Evolutionary conservation across 1,139 yeast species (phyloP), one percentile per base, ranked within the genome.

Genomic region (Candida sp.): DNA sequence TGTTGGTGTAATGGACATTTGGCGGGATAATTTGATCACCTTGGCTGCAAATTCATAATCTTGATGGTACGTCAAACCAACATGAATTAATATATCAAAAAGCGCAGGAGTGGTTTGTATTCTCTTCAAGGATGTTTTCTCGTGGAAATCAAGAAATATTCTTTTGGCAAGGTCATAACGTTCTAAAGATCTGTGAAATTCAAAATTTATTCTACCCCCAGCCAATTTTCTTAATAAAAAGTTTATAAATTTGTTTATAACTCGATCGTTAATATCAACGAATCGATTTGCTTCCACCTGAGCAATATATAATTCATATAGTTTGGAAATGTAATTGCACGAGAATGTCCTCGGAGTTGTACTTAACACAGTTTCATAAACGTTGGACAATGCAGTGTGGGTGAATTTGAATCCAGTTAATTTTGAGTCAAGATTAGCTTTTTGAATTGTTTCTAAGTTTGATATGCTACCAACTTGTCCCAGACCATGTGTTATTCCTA

Each of bases 11-110:
- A 68, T 46, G 3, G 60, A 57, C 21, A 47, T 47, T 5, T 56
- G 47, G 15, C 69, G 52, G 3, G 69, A 60, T 15, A 49, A 48
- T 43, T 61, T 56, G 12, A 70, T 52, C 34, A 68, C 56, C 38
- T 53, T 45, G 4, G 66, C 56, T 5, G 77, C 77, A 56, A 68
- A 69, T 12, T 51, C 44, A 40, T 61, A 57, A 45, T 73, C 77
- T 21, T 64, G 55, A 44, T 68, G 73, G 6, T 56, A 48, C 11
- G 55, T 38, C 35, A 73, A 54, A 19, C 68, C 55, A 8, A 65
- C 49, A 38, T 58, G 55, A 5, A 72, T 57, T 46, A 73, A 49
- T 19, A 71, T 46, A 38, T 68, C 75, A 3, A 65, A 53, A 23
- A 63, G 49, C 30, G 61, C 60, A 0, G 62, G 56, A 8, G 60